A percentile compares a stretch with the other conserved stretches of the same genome.
Evolutionary conservation across 768 basidiomycete species (phyloP).

Genomic region (Boletales sp.): DNA sequence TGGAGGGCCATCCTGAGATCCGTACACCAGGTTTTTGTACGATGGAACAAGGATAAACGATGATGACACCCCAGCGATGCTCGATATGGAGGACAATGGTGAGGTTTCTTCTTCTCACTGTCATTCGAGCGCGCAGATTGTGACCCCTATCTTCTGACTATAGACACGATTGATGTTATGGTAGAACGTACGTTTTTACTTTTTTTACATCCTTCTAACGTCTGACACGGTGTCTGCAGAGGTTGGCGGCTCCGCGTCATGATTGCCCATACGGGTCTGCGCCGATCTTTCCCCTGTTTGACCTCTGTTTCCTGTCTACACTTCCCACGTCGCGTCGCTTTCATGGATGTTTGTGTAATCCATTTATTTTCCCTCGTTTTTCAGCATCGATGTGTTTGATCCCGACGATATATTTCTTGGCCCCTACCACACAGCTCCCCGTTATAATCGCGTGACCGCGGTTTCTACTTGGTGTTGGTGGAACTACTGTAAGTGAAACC

Average conservation of each 20-base stretch:
- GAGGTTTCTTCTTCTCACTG: slow-evolving; percentile 20
- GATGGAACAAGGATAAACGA: slow-evolving; percentile 85
- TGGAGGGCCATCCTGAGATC: neutral
- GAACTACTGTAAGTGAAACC: too few species aligned
- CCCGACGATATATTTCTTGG: too few species aligned
- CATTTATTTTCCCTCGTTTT: neutral
- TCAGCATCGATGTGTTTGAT: too few species aligned
- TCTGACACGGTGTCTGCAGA: neutral
- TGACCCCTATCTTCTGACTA: slow-evolving; percentile 2
- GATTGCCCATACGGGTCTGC: slow-evolving; percentile 1
- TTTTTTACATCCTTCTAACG: neutral
- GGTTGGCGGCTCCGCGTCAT: slow-evolving; percentile 18
- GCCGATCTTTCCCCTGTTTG: neutral
- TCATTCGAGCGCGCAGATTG: neutral
- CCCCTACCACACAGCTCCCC: too few species aligned
- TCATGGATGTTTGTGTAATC: slow-evolving; percentile 1
- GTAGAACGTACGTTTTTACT: slow-evolving; percentile 78
- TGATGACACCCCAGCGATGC: slow-evolving; percentile 78
- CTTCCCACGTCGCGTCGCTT: neutral
- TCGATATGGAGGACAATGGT: slow-evolving; percentile 93
- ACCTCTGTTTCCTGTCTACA: too few species aligned
- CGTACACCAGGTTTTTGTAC: slow-evolving; percentile 78
- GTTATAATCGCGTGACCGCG: too few species aligned
- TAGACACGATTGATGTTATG: slow-evolving; percentile 95
- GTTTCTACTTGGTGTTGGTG: too few species aligned